Evolutionary conservation across 1,284 basidiomycete species (phyloP), one percentile per base, ranked within the genome.

Genomic region (Puccinia coronata): DNA sequence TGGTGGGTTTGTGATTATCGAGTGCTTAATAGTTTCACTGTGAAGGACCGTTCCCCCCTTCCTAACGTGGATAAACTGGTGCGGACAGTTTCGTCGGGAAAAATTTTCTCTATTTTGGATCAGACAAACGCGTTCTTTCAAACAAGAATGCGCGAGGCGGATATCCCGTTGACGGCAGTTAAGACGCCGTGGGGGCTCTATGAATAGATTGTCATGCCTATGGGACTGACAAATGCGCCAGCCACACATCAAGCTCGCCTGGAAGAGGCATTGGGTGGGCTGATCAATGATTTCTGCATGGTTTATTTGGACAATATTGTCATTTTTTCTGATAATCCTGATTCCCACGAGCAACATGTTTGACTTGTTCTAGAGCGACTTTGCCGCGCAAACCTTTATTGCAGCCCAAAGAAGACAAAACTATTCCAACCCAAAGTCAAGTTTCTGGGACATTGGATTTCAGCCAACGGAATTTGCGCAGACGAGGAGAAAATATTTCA

Each of bases 81-180:
- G n/a, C 36, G 36, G 4, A 41, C 36, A 12, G 65, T 67, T 39
- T 6, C 39, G 2, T 67, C 25, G 23, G 34, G 34, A 3, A 67
- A 41, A n/a, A n/a, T 67, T 16, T 67, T 67, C 39, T 67, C 65
- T 8, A 67, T 39, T 23, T n/a, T 67, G 16, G 65, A 70, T 49
- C 67, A 70, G 86, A 88, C 87, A 0, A 87, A 88, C 78, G 84
- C 85, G 0, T 88, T 88, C 81, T 88, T 87, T 81, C 88, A 88
- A 74, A 88, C 86, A 0, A 79, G 83, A 0, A 83, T 88, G 6
- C 85, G 87, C 69, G 86, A 86, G 0, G 86, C 87, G 34, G 83
- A 87, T 73, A n/a, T n/a, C n/a, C n/a, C n/a, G n/a, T n/a, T n/a
- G n/a, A n/a, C n/a, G n/a, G n/a, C n/a, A n/a, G n/a, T 83, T 87